Evolutionary conservation across 2,329 filamentous ascomycete species (phyloP).

Genomic region (Colletotrichum sp.): DNA sequence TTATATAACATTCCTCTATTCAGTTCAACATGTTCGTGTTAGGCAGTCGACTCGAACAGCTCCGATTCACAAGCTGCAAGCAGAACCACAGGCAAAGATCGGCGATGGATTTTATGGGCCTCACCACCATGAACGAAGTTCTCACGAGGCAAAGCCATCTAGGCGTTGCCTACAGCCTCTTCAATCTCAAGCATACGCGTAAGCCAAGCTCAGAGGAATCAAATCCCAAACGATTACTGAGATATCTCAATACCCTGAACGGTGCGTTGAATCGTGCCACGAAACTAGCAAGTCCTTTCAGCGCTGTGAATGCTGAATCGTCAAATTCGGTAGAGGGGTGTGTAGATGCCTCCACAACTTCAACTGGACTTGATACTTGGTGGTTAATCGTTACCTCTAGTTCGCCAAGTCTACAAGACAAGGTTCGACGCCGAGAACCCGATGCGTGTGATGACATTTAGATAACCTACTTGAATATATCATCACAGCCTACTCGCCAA

Average conservation of each 20-base stretch:
- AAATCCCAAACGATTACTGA: background rate
- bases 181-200: background rate
- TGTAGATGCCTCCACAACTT: background rate
- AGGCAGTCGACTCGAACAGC: background rate
- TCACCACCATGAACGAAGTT: background rate
- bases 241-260: background rate
- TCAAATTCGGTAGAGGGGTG: background rate
- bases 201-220: background rate
- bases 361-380: fast-evolving
- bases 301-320: background rate
- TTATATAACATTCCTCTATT: background rate
- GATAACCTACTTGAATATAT: background rate
- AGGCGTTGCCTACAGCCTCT: background rate
- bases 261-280: background rate
- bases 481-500: background rate
- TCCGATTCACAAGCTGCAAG: background rate
- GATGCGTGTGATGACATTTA: background rate
- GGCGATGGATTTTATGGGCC: background rate
- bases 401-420: background rate
- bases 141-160: background rate
- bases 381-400: background rate
- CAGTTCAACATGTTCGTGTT: fast-evolving
- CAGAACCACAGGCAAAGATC: background rate
- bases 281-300: background rate
- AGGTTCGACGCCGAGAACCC: background rate